Conservation (phyloP, 2,329 filamentous ascomycete genomes). For the Exophiala xenobiotica region DNA sequence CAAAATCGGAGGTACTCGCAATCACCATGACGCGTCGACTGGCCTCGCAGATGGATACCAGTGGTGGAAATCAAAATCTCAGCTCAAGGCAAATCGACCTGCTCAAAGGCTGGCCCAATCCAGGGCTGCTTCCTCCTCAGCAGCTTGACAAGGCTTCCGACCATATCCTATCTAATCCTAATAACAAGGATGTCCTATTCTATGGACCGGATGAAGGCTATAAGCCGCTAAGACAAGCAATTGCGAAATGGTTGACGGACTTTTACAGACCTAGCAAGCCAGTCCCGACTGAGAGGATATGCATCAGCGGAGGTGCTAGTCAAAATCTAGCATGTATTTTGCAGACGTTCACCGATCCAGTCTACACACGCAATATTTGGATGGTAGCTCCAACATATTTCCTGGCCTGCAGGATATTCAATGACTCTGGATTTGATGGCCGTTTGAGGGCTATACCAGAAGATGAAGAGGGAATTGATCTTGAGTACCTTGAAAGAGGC, state of each 20-base stretch:
- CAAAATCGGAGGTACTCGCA: not conserved
- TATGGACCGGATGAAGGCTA: constrained; percentile 81
- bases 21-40: not conserved
- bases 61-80: not conserved
- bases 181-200: constrained; percentile 56
- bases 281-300: constrained; percentile 62
- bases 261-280: constrained; percentile 55
- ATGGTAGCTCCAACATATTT: constrained; percentile 79
- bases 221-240: constrained; percentile 62
- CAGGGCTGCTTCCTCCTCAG: constrained; percentile 62
- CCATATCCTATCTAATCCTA: constrained; percentile 17
- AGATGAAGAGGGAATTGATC: constrained; percentile 77
- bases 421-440: constrained; percentile 71
- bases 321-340: constrained; percentile 78
- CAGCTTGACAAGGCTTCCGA: constrained; percentile 61
- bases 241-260: constrained; percentile 68
- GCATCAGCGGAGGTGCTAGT: constrained; percentile 80
- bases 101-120: constrained; percentile 49
- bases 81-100: constrained; percentile 41
- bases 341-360: constrained; percentile 75
- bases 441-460: constrained; percentile 70
- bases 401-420: constrained; percentile 75
- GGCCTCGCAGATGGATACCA: not conserved
- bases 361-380: constrained; percentile 73
- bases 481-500: constrained; percentile 57